Conservation (phyloP, 768 basidiomycete genomes). For the Termitomyces sp. region DNA sequence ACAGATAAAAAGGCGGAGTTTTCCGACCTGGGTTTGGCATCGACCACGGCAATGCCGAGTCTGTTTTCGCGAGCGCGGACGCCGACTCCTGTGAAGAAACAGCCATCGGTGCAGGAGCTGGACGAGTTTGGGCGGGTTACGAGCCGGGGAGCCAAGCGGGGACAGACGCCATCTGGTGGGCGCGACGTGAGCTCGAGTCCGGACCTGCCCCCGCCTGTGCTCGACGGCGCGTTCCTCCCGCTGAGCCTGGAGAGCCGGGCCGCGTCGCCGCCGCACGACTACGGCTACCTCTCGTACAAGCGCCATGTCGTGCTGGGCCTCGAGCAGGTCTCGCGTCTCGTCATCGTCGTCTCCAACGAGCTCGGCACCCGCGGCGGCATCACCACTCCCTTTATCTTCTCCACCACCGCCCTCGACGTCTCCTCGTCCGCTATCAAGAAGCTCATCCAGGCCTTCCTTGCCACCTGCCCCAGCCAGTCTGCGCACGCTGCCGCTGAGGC, state of each 20-base stretch:
- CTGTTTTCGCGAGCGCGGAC: conserved; percentile 70
- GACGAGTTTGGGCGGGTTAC: conserved; percentile 68
- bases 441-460: conserved; percentile 79
- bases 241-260: conserved; percentile 44
- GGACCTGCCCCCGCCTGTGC: conserved; percentile 29
- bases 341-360: conserved; percentile 66
- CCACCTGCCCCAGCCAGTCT: conserved; percentile 40
- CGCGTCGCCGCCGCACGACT: conserved; percentile 37
- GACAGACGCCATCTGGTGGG: neutral
- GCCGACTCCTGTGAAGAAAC: conserved; percentile 49
- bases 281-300: conserved; percentile 72
- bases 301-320: conserved; percentile 75
- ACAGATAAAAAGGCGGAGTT: conserved; percentile 1
- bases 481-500: conserved; percentile 31
- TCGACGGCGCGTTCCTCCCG: conserved; percentile 50
- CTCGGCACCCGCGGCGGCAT: conserved; percentile 72
- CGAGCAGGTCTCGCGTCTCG: conserved; percentile 65
- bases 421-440: conserved; percentile 68
- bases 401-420: conserved; percentile 81
- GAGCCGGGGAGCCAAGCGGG: conserved; percentile 24
- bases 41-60: conserved; percentile 57
- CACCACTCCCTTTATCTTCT: conserved; percentile 90
- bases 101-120: conserved; percentile 17
- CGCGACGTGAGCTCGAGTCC: neutral
- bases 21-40: conserved; percentile 12